Evolutionary conservation across 371 early-diverging fungal genomes (phyloP), one percentile per base, ranked within the genome.

Genomic region (Syncephalastrum racemosum): DNA sequence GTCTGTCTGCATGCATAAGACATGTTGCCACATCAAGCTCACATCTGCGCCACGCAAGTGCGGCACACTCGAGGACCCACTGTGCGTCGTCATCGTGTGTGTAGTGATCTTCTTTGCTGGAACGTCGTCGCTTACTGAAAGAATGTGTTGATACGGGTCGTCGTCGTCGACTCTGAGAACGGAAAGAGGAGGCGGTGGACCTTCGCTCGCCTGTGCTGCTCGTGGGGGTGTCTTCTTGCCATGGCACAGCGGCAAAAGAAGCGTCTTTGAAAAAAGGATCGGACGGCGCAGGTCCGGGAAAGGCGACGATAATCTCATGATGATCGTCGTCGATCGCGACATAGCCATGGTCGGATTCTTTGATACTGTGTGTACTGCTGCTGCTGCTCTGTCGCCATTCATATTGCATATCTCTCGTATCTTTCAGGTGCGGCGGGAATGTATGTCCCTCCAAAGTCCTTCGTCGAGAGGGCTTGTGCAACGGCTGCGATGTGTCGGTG

Each of bases 21-120:
- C 62, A 42, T 3, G 75, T 74, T 14, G 71, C 75, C 15, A 74
- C 75, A n/a, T 60, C 59, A 52, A 74, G 53, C 41, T 74, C 75
- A 56, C 71, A 70, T 13, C 67, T 54, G 18, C 62, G 62, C 75
- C 75, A 74, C 18, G 71, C 68, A 15, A 62, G 60, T 10, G 67
- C 54, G 10, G 75, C 75, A 27, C 66, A 65, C n/a, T 68, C 66
- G 43, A 74, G 41, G 10, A 74, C 75, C 61, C 64, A 74, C 20
- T 65, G 68, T 1, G 58, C 22, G 13, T 20, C 18, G 15, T 64
- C 60, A 15, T 65, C 59, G 16, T n/a, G 20, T n/a, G 6, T 25
- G 27, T 3, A n/a, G 50, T 63, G 54, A 4, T 46, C 23, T 13
- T 41, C 10, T 40, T 56, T 16, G 0, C 8, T 5, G 22, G 50